Evolutionary conservation across 2,329 filamentous ascomycete genomes (phyloP).

Genomic region (Onygenales sp.): DNA sequence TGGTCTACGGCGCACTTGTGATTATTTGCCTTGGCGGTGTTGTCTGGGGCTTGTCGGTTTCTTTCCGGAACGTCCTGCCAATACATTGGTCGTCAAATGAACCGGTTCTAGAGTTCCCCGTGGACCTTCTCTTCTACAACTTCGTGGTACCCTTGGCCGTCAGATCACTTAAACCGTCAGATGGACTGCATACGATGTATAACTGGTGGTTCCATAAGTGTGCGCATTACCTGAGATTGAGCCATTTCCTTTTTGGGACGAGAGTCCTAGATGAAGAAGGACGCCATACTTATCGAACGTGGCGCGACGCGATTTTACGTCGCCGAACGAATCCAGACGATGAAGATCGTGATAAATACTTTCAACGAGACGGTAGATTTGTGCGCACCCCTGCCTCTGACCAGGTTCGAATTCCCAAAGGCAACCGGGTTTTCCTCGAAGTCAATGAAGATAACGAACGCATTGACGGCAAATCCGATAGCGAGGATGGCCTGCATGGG

Average conservation of each 20-base stretch:
- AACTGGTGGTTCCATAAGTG: slow-evolving; percentile 93
- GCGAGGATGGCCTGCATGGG: slow-evolving; percentile 49
- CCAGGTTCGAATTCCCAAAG: slow-evolving; percentile 87
- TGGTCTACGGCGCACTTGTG: slow-evolving; percentile 89
- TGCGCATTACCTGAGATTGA: slow-evolving; percentile 68
- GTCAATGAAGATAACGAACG: slow-evolving; percentile 59
- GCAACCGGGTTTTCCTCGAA: slow-evolving; percentile 67
- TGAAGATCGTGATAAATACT: slow-evolving; percentile 35
- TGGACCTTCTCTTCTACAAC: slow-evolving; percentile 93
- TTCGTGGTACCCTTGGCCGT: slow-evolving; percentile 86
- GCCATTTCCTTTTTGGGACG: slow-evolving; percentile 88
- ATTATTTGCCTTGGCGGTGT: slow-evolving; percentile 90
- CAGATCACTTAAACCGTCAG: slow-evolving; percentile 73
- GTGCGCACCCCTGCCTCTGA: slow-evolving; percentile 92
- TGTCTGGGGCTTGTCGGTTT: slow-evolving; percentile 74
- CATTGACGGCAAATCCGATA: slow-evolving; percentile 49
- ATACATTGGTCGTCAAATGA: slow-evolving; percentile 91
- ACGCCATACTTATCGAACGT: slow-evolving; percentile 50
- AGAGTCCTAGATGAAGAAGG: slow-evolving; percentile 75
- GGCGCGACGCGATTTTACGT: slow-evolving; percentile 35
- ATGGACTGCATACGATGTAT: slow-evolving; percentile 76
- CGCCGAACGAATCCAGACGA: slow-evolving; percentile 26
- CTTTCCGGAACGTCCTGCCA: slow-evolving; percentile 64
- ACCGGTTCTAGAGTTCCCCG: slow-evolving; percentile 85
- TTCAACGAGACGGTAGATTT: slow-evolving; percentile 67